These are phyloP conservation scores for Rubus idaeus DNA, from an alignment of 306 rosid genomes.

Conservation along the genomic window DNA sequence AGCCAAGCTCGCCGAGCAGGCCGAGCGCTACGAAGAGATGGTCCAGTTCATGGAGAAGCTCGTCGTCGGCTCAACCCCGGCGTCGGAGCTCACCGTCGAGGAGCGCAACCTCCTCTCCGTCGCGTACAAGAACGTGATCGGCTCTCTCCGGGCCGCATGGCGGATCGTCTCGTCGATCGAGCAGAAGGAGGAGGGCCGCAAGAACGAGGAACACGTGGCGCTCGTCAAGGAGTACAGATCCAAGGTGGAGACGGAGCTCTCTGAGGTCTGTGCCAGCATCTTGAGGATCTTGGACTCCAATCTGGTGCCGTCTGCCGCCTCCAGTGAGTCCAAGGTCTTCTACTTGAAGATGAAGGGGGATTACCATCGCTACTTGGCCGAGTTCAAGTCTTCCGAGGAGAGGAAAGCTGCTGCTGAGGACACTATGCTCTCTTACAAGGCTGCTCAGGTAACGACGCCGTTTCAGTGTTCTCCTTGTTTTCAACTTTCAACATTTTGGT, in stretches of 20 bases:
- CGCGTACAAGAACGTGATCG: slow-evolving; percentile 76
- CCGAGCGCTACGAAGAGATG: slow-evolving; percentile 81
- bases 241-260: slow-evolving; percentile 60
- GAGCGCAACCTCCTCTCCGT: slow-evolving; percentile 73
- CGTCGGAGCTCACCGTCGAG: slow-evolving; percentile 64
- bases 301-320: slow-evolving; percentile 55
- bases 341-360: slow-evolving; percentile 83
- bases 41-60: slow-evolving; percentile 83
- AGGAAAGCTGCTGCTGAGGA: slow-evolving; percentile 69
- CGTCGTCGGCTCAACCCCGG: slow-evolving; percentile 52
- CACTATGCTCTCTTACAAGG: slow-evolving; percentile 72
- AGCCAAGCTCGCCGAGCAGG: slow-evolving; percentile 73
- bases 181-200: slow-evolving; percentile 67
- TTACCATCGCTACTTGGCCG: slow-evolving; percentile 70
- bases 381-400: slow-evolving; percentile 62
- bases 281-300: slow-evolving; percentile 48
- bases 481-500: neutral
- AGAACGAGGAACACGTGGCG: slow-evolving; percentile 66
- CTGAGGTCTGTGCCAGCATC: slow-evolving; percentile 54
- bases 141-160: slow-evolving; percentile 77
- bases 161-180: slow-evolving; percentile 73
- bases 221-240: slow-evolving; percentile 70
- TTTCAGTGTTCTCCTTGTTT: neutral
- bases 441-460: slow-evolving; percentile 56
- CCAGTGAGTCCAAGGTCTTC: slow-evolving; percentile 64